Evolutionary conservation across 768 basidiomycete genomes (phyloP).

Genomic region (Mycena albidolilacea): DNA sequence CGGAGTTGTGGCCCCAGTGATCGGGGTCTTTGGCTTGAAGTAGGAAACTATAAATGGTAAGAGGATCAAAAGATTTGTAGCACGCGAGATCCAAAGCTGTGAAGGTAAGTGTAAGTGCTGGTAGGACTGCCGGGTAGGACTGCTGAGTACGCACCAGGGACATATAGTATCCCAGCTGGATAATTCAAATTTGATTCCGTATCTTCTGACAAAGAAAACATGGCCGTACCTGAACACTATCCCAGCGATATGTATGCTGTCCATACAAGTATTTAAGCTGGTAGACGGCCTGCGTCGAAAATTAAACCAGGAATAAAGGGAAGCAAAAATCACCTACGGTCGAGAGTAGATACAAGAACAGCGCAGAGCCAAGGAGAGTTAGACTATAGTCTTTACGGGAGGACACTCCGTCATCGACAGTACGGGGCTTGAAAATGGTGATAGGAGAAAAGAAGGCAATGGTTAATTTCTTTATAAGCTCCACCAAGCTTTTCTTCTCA

Average conservation of each 20-base stretch:
- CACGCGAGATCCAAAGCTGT: conserved; percentile 71
- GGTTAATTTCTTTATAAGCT: conserved; percentile 48
- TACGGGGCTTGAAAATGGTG: conserved; percentile 75
- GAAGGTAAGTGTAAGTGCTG: neutral
- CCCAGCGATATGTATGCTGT: conserved; percentile 80
- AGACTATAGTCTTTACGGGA: conserved; percentile 80
- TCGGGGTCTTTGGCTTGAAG: conserved; percentile 67
- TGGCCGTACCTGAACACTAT: conserved; percentile 64
- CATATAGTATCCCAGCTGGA: conserved; percentile 81
- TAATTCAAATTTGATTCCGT: conserved; percentile 5
- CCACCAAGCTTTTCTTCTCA: conserved; percentile 1
- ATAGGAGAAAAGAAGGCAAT: conserved; percentile 74
- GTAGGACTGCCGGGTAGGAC: neutral
- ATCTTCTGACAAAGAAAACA: conserved; percentile 5
- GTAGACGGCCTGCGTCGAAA: conserved; percentile 68
- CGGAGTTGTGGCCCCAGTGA: conserved; percentile 50
- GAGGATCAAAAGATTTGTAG: conserved; percentile 75
- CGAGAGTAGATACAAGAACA: conserved; percentile 77
- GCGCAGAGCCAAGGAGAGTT: conserved; percentile 72
- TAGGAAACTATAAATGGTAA: conserved; percentile 77
- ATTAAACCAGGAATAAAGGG: conserved; percentile 21
- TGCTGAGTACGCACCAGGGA: conserved; percentile 54
- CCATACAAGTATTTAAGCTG: conserved; percentile 86
- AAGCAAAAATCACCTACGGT: conserved; percentile 60
- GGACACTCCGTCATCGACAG: conserved; percentile 52